Percentiles rank a stretch among this genome's conserved stretches.
Evolutionary conservation across 495 filamentous ascomycete species (phyloP).

Genomic region (Aspergillus sclerotiicarbonarius): DNA sequence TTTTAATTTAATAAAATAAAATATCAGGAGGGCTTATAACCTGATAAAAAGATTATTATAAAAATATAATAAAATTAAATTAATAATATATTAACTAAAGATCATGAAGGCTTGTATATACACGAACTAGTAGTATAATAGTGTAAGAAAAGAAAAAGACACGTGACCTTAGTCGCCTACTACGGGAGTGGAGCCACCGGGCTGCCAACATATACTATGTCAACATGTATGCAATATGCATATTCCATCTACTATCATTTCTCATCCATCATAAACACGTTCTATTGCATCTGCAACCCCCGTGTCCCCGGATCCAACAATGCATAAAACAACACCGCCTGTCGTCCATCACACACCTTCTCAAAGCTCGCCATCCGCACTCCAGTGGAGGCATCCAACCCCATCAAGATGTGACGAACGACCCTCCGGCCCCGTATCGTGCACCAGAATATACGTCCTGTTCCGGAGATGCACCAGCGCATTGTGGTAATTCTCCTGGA

Average conservation of each 20-base stretch:
- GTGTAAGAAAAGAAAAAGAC: no score
- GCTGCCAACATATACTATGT: no score
- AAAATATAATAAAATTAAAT: no score
- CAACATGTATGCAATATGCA: no score
- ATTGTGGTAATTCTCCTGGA: not conserved
- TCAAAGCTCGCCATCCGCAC: not conserved
- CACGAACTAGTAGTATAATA: no score
- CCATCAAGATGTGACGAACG: not conserved
- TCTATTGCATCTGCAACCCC: not conserved
- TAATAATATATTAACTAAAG: no score
- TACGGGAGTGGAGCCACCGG: no score
- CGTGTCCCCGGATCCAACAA: not conserved
- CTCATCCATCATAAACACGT: not conserved
- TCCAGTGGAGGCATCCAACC: not conserved
- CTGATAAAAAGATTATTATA: no score
- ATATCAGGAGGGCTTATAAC: no score
- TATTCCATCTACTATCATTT: not conserved
- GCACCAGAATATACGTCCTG: not conserved
- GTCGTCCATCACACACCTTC: not conserved
- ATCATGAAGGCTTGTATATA: no score
- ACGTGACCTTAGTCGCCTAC: no score
- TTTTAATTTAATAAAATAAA: no score
- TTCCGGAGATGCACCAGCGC: not conserved
- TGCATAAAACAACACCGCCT: not conserved
- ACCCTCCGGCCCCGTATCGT: not conserved